Percentiles rank a stretch among this genome's conserved stretches.
Conservation (phyloP, 2,329 filamentous ascomycete genomes). For the Bipolaris zeicola region DNA sequence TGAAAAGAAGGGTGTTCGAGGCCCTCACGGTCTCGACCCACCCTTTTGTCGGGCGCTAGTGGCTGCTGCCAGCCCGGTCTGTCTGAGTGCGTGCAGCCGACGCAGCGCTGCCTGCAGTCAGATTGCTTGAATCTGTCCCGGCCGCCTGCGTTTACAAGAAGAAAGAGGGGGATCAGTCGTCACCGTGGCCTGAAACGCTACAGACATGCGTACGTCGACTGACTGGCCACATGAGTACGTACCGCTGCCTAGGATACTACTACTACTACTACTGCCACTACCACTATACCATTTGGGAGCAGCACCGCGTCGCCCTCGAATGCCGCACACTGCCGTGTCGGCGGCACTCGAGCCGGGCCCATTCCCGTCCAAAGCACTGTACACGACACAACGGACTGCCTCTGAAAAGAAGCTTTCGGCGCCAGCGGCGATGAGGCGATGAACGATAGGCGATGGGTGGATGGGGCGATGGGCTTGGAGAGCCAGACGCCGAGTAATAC, state of each 20-base stretch:
- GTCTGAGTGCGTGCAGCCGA: neutral
- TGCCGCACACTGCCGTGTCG: neutral
- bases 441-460: no score
- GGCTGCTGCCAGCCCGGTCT: constrained; percentile 6
- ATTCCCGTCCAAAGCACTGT: no score
- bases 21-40: constrained; percentile 16
- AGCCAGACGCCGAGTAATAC: no score
- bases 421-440: neutral
- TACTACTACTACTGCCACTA: no score
- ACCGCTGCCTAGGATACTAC: no score
- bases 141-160: neutral
- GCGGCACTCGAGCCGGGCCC: neutral
- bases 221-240: no score
- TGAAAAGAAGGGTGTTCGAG: constrained; percentile 24
- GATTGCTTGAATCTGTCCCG: neutral
- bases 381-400: neutral
- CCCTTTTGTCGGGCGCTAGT: constrained; percentile 7
- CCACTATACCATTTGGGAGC: no score
- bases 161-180: neutral
- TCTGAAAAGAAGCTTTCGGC: constrained; percentile 2
- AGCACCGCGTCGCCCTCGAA: neutral
- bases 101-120: neutral
- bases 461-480: no score
- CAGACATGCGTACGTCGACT: neutral
- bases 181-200: neutral